Base-by-base conservation (phyloP, 2,329 filamentous ascomycete genomes). In the Didymella segeticola region DNA sequence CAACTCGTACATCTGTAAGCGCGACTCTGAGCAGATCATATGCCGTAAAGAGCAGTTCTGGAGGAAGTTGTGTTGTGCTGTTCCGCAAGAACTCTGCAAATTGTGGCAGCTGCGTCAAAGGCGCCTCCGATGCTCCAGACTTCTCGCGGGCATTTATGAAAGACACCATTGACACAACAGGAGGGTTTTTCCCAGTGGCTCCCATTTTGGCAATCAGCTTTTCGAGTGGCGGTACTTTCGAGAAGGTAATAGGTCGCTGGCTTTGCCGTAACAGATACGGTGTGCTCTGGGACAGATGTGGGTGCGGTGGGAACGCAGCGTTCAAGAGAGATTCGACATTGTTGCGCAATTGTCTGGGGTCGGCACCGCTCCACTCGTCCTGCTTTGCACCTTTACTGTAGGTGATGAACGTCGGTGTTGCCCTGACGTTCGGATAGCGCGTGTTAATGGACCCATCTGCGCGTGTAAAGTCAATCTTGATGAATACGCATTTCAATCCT, bases 331-430 rank as follows among this genome's bases (percentile, higher is more conserved):
- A 80, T 27, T 86, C 84, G 11, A 96, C 81, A 54, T 92, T 95
- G 14, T 83, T 83, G 46, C 85, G 83, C 12, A 98, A 79, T 14
- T 85, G 80, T 11, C 81, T 79, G 2, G 85, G 82, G 66, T 93
- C 88, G 1, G 89, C 90, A 1, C 92, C 92, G 43, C 82, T 83
- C 93, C 93, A 98, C 61, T 89, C 83, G 57, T 91, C 88, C 42
- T 90, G 84, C 69, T 93, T 85, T 55, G 87, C 77, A 1, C 92
- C 91, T 46, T 83, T 87, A 8, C 93, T 76, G 68, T 93, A 96
- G 0, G 91, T 93, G 67, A 95, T 85, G 68, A 98, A 96, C 0
- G 93, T 96, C 0, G 93, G 93, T 0, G 93, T 96, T 4, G 88
- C 88, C 2, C 84, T 82, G 45, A 97, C 83, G 1, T 81, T 77